A percentile compares a stretch with the other conserved stretches of the same genome.
Conservation (phyloP, 2,329 filamentous ascomycete species). For the Cytospora schulzeri region DNA sequence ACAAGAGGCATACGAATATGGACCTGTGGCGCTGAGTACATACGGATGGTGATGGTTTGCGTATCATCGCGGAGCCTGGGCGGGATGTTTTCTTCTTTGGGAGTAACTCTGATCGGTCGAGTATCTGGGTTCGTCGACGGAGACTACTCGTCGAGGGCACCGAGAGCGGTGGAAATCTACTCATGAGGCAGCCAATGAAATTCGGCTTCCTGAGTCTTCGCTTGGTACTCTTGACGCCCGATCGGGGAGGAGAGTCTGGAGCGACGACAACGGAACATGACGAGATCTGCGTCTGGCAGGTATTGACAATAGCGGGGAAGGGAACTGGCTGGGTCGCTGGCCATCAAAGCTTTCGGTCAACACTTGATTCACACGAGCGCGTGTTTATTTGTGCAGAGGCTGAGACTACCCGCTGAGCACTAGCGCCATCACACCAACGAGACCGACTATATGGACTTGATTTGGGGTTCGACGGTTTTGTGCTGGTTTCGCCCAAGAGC, state of each 20-base stretch:
- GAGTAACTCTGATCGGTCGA: neutral
- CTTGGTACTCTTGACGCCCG: neutral
- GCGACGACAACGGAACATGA: neutral
- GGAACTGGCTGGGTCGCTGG: neutral
- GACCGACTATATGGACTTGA: neutral
- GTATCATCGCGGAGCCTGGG: neutral
- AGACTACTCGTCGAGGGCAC: neutral
- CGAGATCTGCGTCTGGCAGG: neutral
- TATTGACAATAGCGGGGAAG: too few relatives aligned
- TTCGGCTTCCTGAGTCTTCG: neutral
- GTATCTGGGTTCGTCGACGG: neutral
- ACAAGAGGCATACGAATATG: constrained; percentile 41
- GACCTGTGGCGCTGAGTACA: constrained; percentile 46
- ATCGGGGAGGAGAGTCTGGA: neutral
- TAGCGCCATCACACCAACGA: neutral
- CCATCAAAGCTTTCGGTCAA: neutral
- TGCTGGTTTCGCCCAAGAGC: neutral
- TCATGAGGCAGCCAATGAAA: neutral
- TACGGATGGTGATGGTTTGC: neutral
- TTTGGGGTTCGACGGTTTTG: neutral
- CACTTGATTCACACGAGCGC: too few relatives aligned
- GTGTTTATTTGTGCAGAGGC: neutral
- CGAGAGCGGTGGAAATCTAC: neutral
- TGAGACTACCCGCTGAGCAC: neutral
- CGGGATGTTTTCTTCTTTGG: too few relatives aligned